These are phyloP conservation scores for Stramenopiles sp. DNA, from an alignment of 352 stramenopile genomes.

Conservation along the genomic window DNA sequence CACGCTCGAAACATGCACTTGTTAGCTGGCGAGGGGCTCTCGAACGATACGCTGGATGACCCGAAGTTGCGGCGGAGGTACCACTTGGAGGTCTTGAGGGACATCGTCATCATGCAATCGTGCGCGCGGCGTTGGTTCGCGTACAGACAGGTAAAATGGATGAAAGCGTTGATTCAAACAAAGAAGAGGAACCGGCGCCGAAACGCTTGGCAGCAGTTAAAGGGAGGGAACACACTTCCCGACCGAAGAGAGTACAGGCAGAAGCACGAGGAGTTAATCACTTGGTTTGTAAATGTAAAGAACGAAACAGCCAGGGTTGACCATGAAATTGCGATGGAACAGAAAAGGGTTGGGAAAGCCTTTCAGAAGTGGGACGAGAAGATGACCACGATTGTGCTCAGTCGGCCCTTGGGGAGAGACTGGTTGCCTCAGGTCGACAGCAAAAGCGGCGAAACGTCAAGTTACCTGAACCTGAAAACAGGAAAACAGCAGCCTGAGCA, in stretches of 20 bases:
- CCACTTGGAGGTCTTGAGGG: neutral
- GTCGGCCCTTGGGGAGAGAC: neutral
- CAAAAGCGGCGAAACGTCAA: neutral
- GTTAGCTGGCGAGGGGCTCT: neutral
- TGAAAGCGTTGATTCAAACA: neutral
- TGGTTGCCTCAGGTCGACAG: constrained; percentile 5
- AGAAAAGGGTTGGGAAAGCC: constrained; percentile 1
- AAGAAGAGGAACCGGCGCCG: neutral
- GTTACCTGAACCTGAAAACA: constrained; percentile 8
- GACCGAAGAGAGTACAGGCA: neutral
- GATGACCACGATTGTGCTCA: constrained; percentile 5
- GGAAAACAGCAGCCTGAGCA: neutral
- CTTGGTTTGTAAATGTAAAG: constrained; percentile 10
- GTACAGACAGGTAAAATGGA: neutral
- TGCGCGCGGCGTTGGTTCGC: neutral
- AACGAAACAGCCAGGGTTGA: constrained; percentile 4
- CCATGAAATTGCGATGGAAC: neutral
- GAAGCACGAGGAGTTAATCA: constrained; percentile 9
- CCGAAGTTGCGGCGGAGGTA: neutral
- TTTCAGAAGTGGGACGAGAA: constrained; percentile 1
- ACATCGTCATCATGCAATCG: neutral
- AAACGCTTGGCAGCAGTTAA: neutral
- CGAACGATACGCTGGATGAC: neutral
- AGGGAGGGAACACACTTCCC: neutral
- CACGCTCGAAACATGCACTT: neutral